phyloP scores from a whole-genome alignment of 371 early-diverging fungal genomes.

The Basidiobolus meristosporus region DNA sequence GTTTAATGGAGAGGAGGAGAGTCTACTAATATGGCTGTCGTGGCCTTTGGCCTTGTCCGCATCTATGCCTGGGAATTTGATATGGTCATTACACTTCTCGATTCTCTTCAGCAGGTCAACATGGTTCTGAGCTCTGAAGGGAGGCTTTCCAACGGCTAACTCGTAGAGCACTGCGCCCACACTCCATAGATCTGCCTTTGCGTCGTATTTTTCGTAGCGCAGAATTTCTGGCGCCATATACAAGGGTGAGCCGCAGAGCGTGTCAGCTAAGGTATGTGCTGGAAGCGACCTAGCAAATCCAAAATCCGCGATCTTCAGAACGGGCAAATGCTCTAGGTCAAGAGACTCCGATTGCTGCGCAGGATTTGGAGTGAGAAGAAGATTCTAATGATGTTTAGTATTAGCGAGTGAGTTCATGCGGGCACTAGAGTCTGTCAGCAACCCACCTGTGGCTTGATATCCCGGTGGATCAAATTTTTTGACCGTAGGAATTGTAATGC shows the following conservation, averaged over 20 bases:
- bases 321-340: slow-evolving; percentile 31
- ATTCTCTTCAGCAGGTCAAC: slow-evolving; percentile 76
- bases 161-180: slow-evolving; percentile 91
- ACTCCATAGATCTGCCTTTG: slow-evolving; percentile 92
- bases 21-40: background rate
- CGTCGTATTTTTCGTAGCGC: slow-evolving; percentile 78
- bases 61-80: slow-evolving; percentile 55
- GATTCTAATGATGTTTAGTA: slow-evolving; percentile 27
- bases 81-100: slow-evolving; percentile 54
- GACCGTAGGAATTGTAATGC: slow-evolving; percentile 76
- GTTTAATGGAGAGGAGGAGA: background rate
- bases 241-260: slow-evolving; percentile 86
- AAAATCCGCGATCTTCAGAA: slow-evolving; percentile 87
- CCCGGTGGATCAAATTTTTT: slow-evolving; percentile 81
- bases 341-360: slow-evolving; percentile 11
- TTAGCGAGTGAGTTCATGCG: background rate
- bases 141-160: slow-evolving; percentile 75
- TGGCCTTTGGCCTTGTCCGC: background rate
- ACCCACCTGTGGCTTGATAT: slow-evolving; percentile 85
- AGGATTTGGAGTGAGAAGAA: slow-evolving; percentile 40
- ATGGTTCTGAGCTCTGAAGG: slow-evolving; percentile 85
- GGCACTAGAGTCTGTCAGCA: background rate
- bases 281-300: slow-evolving; percentile 86
- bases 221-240: slow-evolving; percentile 97
- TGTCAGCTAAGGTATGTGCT: slow-evolving; percentile 69